Evolutionary conservation across 169 alveolate species (phyloP), one percentile per base, ranked within the genome.

Genomic region (Plasmodium sp.): DNA sequence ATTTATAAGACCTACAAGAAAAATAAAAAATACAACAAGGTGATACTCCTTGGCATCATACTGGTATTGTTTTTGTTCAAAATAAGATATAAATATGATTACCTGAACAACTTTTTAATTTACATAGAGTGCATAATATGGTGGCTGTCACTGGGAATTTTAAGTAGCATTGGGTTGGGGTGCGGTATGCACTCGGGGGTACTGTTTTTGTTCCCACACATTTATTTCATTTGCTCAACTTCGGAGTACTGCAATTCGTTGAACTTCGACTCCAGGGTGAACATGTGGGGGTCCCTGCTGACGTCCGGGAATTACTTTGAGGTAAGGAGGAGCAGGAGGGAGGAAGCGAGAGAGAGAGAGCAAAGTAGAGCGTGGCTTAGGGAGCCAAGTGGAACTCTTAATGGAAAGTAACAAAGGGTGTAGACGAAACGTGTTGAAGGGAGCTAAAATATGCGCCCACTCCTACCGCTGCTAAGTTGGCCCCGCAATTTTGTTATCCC

Each of bases 101-200:
- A 77, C 81, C 67, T 95, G 93, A 34, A 45, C 77, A 45, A 96
- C 58, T 91, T 84, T 81, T 56, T 75, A 92, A 77, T 90, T 84
- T 96, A 75, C 93, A 48, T 92, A 48, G 93, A 93, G 83, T 88
- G 85, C 27, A 84, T 62, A 71, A 92, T 75, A 43, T 96, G 98
- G 98, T 97, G 98, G 98, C 73, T 96, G 31, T 94, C 96, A 4
- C 85, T 97, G 33, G 98, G 98, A 16, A 84, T 97, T 58, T 83
- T 96, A 48, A 93, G 97, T 71, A 94, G 97, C 36, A 93, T 97
- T 39, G 98, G 98, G 1, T 94, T 97, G 56, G 98, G 98, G 36
- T 95, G 97, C 80, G 98, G 98, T 48, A 95, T 97, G 96, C 98
- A 97, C 72, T 94, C 97, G 45, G 98, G 98, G 54, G 94, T 97